Percentiles rank a stretch among this genome's conserved stretches.
These are phyloP conservation scores for Guillardia theta DNA, from an alignment of 78 protist species.

Conservation along the genomic window DNA sequence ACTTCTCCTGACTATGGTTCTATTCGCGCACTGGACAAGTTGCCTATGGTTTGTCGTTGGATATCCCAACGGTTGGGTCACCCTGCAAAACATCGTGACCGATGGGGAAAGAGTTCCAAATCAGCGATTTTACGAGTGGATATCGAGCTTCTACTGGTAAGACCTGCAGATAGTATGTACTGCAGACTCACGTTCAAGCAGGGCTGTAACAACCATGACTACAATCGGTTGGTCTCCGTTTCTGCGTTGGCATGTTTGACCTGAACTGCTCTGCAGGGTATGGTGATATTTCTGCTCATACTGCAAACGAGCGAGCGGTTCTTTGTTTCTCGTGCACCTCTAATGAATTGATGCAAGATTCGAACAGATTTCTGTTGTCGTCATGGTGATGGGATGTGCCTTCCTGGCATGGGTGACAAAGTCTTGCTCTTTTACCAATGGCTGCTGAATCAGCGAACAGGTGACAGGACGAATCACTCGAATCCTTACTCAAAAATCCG, in stretches of 20 bases:
- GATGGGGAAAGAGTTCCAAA: too few relatives aligned
- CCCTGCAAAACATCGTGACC: too few relatives aligned
- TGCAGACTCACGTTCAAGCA: too few relatives aligned
- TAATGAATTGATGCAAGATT: too few relatives aligned
- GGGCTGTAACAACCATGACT: not conserved
- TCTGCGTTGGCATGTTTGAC: not conserved
- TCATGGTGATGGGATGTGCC: not conserved
- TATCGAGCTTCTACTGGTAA: conserved; percentile 2
- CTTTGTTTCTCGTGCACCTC: too few relatives aligned
- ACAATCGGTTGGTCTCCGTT: not conserved
- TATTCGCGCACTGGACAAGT: not conserved
- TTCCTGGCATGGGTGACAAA: not conserved
- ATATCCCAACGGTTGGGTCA: conserved; percentile 16
- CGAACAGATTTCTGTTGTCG: too few relatives aligned
- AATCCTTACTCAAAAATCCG: not conserved
- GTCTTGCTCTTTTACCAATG: too few relatives aligned
- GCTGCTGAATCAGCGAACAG: too few relatives aligned
- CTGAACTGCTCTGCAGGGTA: not conserved
- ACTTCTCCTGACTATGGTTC: not conserved
- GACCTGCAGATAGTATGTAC: too few relatives aligned
- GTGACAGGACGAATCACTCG: not conserved
- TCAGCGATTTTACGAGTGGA: not conserved
- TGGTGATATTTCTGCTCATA: not conserved
- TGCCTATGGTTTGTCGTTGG: conserved; percentile 11
- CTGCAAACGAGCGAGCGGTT: not conserved